Evolutionary conservation across 257 asterid species (phyloP).

Genomic region (Capsicum pubescens): DNA sequence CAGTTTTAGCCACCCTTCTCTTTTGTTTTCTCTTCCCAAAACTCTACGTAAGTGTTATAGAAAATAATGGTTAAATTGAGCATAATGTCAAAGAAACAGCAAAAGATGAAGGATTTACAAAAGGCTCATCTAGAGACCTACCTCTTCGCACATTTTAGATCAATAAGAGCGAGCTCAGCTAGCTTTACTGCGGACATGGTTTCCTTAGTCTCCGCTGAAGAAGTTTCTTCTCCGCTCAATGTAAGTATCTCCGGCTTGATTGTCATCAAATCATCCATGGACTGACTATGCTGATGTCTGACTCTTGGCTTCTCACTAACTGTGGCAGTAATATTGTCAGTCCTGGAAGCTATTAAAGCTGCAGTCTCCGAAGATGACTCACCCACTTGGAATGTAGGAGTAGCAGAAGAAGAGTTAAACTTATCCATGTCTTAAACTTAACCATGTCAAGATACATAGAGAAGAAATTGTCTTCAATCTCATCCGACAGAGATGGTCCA

Average conservation of each 20-base stretch:
- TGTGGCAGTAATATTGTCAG: no score
- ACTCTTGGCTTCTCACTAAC: conserved; percentile 32
- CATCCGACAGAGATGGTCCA: conserved; percentile 85
- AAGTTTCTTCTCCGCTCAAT: conserved; percentile 70
- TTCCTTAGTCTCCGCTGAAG: conserved; percentile 75
- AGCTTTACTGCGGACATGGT: conserved; percentile 93
- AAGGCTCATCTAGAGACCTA: conserved; percentile 32
- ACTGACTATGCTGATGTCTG: conserved; percentile 90
- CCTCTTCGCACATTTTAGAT: conserved; percentile 98
- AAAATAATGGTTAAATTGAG: not conserved
- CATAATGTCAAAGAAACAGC: not conserved
- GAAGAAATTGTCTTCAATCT: conserved; percentile 74
- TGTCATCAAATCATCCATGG: conserved; percentile 90
- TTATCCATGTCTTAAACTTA: conserved; percentile 81
- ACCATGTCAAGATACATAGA: conserved; percentile 85
- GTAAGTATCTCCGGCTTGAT: conserved; percentile 79
- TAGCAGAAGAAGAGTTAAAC: conserved; percentile 54
- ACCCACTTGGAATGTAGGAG: conserved; percentile 49
- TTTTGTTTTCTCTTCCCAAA: not conserved
- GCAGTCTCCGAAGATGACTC: conserved; percentile 54
- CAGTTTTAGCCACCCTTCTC: not conserved
- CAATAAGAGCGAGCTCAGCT: conserved; percentile 88
- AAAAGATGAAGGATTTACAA: not conserved
- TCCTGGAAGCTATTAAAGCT: conserved; percentile 20
- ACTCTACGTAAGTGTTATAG: not conserved